phyloP scores from a whole-genome alignment of 176 grass and related monocot species.

The Oryza coarctata region DNA sequence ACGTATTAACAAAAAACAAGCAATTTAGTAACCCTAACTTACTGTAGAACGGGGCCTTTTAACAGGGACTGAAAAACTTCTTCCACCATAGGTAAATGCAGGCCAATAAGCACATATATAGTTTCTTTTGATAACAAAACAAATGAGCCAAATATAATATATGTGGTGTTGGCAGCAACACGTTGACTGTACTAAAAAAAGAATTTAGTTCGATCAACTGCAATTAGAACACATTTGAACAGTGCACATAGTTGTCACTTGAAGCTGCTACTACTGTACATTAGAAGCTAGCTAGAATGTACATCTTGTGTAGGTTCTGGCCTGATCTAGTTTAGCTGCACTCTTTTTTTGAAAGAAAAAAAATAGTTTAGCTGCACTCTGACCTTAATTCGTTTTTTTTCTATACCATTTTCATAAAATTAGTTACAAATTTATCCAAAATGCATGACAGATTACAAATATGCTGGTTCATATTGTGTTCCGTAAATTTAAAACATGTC shows the following conservation, averaged over 20 bases:
- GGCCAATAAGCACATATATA: not conserved
- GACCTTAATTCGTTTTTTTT: not conserved
- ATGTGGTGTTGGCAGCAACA: not conserved
- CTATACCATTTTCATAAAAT: not conserved
- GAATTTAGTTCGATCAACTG: not conserved
- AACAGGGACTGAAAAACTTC: no score
- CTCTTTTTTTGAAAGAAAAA: no score
- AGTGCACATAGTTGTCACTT: not conserved
- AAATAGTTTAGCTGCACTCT: not conserved
- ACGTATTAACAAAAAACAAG: no score
- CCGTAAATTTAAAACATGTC: no score
- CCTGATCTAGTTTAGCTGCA: not conserved
- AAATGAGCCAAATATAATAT: not conserved
- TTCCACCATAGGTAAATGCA: no score
- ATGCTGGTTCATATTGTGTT: not conserved
- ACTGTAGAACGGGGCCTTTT: no score
- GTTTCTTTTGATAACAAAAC: not conserved
- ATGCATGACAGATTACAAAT: not conserved
- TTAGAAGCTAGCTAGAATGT: not conserved
- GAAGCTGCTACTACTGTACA: not conserved
- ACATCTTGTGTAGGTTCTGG: not conserved
- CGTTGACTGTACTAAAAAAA: not conserved
- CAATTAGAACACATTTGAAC: not conserved
- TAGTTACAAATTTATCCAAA: not conserved
- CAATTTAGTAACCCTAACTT: no score